Conservation (phyloP, 108 stramenopile species). For the Skeletonema menzelii region DNA sequence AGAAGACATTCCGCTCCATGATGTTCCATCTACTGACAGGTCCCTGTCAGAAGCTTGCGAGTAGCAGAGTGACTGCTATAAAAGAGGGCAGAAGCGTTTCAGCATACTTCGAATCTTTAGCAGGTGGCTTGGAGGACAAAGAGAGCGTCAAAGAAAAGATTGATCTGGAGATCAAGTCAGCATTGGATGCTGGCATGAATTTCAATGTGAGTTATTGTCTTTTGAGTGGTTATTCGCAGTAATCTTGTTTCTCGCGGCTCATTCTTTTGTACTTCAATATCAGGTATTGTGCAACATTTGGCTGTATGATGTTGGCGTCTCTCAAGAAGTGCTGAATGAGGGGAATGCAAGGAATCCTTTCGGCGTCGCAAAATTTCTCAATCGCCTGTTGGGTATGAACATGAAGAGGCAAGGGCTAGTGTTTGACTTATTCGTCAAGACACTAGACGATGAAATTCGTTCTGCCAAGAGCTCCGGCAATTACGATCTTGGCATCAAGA, state of each 20-base stretch:
- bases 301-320: constrained; percentile 5
- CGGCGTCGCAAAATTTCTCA: constrained; percentile 10
- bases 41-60: background rate
- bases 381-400: constrained; percentile 15
- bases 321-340: background rate
- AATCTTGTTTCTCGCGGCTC: background rate
- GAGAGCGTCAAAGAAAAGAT: background rate
- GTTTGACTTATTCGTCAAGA: constrained; percentile 1
- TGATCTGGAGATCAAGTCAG: background rate
- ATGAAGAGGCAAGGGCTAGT: constrained; percentile 1
- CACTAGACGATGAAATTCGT: constrained; percentile 1
- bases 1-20: background rate
- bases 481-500: constrained; percentile 10
- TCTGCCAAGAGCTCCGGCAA: constrained; percentile 8
- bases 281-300: background rate
- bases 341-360: background rate
- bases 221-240: background rate
- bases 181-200: constrained; percentile 9
- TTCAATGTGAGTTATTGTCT: background rate
- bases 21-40: background rate
- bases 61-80: background rate
- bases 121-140: background rate
- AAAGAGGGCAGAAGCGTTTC: background rate
- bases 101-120: background rate
- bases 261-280: background rate